Base-by-base conservation (phyloP, 2,329 filamentous ascomycete genomes). In the Raffaelea deltoideospora region DNA sequence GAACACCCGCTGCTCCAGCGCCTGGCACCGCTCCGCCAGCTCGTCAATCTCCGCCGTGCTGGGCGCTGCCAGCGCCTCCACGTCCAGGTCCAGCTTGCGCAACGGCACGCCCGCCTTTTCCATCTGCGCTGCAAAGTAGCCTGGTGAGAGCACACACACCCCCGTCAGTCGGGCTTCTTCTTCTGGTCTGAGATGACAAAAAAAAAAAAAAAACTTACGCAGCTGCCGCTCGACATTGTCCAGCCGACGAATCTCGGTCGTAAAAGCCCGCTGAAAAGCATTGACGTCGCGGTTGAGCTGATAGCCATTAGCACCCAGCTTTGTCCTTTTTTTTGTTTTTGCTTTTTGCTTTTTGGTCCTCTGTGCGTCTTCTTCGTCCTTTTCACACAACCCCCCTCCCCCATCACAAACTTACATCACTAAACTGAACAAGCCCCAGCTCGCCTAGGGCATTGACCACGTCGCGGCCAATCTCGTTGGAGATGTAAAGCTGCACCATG, bases 401-500 rank as follows among this genome's bases (percentile, higher is more conserved):
- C n/a, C 10, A 10, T n/a, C n/a, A n/a, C 6, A 40, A 39, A 41
- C 81, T 57, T 69, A 96, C 88, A 72, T 98, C 90, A 63, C 90
- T 76, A 57, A 98, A 98, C 61, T 96, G 87, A 58, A 96, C 87
- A 52, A 90, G 73, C 40, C 90, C 90, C 53, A 98, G 74, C 71
- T 98, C 90, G 55, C 90, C 90, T 46, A 98, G 69, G 39, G 88
- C 88, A 55, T 87, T 94, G 45, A 96, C 87, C 51, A 95, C 88
- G 66, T 98, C 92, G 55, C 90, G 78, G 50, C 90, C 88, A 50
- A 98, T 96, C 69, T 98, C 90, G 58, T 95, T 96, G 54, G 90
- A 85, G 53, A 98, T 92, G 64, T 96, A 98, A 54, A 98, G 80
- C 77, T 98, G 90, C 54, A 93, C 93, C 79, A 98, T 80, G 72